Evolutionary conservation across 2,329 filamentous ascomycete genomes (phyloP).

Genomic region (Pseudogymnoascus pannorum): DNA sequence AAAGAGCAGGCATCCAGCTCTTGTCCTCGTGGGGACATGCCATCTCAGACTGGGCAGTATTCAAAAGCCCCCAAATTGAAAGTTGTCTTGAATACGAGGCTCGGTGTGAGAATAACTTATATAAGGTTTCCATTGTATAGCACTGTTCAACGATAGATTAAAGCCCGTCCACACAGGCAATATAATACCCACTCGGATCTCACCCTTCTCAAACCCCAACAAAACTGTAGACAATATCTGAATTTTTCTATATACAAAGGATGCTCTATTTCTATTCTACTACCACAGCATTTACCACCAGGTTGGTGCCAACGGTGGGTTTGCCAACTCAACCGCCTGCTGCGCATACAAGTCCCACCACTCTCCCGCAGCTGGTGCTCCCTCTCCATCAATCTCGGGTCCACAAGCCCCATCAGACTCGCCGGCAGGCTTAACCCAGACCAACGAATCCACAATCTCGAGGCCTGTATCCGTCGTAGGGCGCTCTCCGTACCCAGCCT

Average conservation of each 20-base stretch:
- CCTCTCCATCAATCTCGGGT: constrained; percentile 19
- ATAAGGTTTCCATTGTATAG: background rate
- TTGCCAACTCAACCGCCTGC: constrained; percentile 35
- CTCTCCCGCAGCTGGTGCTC: constrained; percentile 33
- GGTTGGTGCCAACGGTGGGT: constrained; percentile 21
- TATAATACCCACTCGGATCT: background rate
- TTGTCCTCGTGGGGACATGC: too few relatives aligned
- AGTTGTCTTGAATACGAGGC: too few relatives aligned
- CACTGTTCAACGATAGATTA: background rate
- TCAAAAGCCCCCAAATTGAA: too few relatives aligned
- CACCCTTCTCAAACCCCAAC: background rate
- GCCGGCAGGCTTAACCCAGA: constrained; percentile 40
- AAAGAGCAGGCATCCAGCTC: too few relatives aligned
- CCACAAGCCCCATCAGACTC: constrained; percentile 38
- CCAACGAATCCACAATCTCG: constrained; percentile 34
- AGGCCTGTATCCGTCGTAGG: constrained; percentile 32
- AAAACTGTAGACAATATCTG: background rate
- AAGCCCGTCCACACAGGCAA: too few relatives aligned
- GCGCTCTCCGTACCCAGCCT: constrained; percentile 33
- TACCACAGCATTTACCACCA: background rate
- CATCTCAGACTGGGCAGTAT: too few relatives aligned
- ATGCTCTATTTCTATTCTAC: background rate
- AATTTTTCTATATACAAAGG: constrained; percentile 1
- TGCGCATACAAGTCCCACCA: constrained; percentile 38
- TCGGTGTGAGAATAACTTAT: too few relatives aligned